These are phyloP conservation scores for Alternaria triticimaculans DNA, from an alignment of 2,329 filamentous ascomycete species.

Conservation along the genomic window DNA sequence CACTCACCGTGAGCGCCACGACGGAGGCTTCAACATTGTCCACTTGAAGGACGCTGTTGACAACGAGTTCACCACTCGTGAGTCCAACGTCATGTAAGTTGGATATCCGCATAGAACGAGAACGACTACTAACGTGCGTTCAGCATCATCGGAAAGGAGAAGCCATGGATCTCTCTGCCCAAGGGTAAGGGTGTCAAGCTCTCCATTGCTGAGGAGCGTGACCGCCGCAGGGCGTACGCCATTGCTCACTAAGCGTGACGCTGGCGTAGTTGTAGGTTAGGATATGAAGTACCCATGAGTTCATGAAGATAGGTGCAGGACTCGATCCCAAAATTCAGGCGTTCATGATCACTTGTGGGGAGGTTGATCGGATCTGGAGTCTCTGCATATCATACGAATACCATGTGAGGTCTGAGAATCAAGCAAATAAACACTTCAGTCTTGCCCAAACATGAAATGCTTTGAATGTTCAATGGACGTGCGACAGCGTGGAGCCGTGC, in stretches of 20 bases:
- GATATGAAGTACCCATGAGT: constrained; percentile 37
- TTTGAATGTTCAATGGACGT: not conserved
- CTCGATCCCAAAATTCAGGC: constrained; percentile 43
- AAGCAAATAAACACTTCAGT: constrained; percentile 30
- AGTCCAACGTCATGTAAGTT: constrained; percentile 89
- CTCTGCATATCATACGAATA: constrained; percentile 46
- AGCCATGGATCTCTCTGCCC: constrained; percentile 99
- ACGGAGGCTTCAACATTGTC: constrained; percentile 99
- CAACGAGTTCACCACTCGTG: constrained; percentile 99
- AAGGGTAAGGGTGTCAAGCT: constrained; percentile 99
- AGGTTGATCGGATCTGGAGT: constrained; percentile 36
- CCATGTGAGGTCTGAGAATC: constrained; percentile 27
- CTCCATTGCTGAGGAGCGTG: constrained; percentile 97
- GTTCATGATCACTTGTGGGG: constrained; percentile 43
- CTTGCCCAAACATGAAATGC: not conserved
- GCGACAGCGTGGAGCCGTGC: not conserved
- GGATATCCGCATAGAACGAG: too few species aligned
- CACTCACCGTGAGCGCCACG: constrained; percentile 99
- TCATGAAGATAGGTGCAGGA: constrained; percentile 35
- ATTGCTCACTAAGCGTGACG: constrained; percentile 56
- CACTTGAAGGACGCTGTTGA: constrained; percentile 99
- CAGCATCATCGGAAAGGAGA: constrained; percentile 90
- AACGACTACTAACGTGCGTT: constrained; percentile 16
- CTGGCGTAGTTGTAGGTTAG: constrained; percentile 27
- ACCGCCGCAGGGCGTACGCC: constrained; percentile 83